Conservation (phyloP, 2,329 filamentous ascomycete species). For the Botrytis cinerea region DNA sequence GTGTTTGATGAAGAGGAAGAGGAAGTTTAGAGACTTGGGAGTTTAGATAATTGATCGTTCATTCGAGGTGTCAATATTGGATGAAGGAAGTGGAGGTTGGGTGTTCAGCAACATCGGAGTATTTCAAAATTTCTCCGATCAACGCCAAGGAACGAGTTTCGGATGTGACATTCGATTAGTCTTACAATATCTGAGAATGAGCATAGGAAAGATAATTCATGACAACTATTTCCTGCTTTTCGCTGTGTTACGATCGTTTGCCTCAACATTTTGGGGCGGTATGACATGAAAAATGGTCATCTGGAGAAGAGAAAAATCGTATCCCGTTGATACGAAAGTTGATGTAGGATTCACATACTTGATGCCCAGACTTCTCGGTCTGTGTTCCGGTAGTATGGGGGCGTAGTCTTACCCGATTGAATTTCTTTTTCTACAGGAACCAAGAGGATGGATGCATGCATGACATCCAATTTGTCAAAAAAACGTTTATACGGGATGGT, state of each 20-base stretch:
- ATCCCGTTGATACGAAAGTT: neutral
- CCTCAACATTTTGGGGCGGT: neutral
- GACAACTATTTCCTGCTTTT: neutral
- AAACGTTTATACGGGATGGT: neutral
- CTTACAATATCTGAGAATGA: neutral
- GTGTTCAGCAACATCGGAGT: slow-evolving; percentile 1
- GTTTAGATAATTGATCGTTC: neutral
- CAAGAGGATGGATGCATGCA: slow-evolving; percentile 10
- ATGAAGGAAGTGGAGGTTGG: neutral
- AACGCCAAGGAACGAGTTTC: neutral
- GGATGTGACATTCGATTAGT: neutral
- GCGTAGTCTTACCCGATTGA: neutral
- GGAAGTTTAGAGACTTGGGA: neutral
- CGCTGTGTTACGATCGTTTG: neutral
- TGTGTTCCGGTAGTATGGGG: slow-evolving; percentile 9
- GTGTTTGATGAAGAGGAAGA: neutral
- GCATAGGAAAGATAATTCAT: neutral
- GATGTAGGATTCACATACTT: neutral
- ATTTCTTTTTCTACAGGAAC: neutral
- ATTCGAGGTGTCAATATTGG: neutral
- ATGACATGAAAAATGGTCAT: slow-evolving; percentile 6
- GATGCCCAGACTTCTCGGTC: slow-evolving; percentile 17
- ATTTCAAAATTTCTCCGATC: neutral
- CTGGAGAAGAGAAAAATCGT: neutral
- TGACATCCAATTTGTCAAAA: slow-evolving; percentile 12